A percentile compares a stretch with the other conserved stretches of the same genome.
Evolutionary conservation across 257 asterid species (phyloP).

Genomic region (Pogostemon cablin): DNA sequence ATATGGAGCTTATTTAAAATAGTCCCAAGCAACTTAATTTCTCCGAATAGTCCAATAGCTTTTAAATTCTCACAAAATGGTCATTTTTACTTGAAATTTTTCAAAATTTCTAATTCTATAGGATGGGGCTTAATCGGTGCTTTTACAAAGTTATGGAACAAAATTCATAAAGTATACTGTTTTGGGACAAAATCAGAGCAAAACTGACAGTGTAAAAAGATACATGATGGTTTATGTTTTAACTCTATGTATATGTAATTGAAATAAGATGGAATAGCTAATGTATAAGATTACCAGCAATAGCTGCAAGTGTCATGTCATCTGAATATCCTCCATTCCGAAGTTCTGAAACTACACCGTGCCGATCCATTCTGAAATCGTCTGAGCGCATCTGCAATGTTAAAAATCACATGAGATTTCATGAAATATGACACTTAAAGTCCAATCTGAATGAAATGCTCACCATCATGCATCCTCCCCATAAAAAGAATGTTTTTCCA

Average conservation of each 20-base stretch:
- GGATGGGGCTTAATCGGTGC: no score
- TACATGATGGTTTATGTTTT: no score
- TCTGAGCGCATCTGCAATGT: constrained; percentile 76
- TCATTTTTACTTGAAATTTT: no score
- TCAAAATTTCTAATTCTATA: no score
- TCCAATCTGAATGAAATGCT: constrained; percentile 21
- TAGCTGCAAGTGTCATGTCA: constrained; percentile 88
- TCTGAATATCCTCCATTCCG: constrained; percentile 89
- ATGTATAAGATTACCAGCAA: constrained; percentile 52
- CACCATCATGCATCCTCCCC: constrained; percentile 99
- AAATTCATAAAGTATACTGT: no score
- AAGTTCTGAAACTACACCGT: constrained; percentile 73
- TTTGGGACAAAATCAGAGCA: no score
- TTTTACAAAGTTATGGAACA: no score
- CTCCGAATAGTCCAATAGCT: no score
- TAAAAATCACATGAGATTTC: constrained; percentile 27
- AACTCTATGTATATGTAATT: not conserved
- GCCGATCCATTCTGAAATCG: constrained; percentile 71
- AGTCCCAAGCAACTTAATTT: no score
- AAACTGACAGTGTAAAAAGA: no score
- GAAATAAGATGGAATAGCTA: constrained; percentile 2
- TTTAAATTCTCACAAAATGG: no score
- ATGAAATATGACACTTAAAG: constrained; percentile 16
- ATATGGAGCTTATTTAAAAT: no score
- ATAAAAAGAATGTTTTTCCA: constrained; percentile 87